These are phyloP conservation scores for Aureobasidium lini DNA, from an alignment of 2,329 filamentous ascomycete genomes.

Conservation along the genomic window DNA sequence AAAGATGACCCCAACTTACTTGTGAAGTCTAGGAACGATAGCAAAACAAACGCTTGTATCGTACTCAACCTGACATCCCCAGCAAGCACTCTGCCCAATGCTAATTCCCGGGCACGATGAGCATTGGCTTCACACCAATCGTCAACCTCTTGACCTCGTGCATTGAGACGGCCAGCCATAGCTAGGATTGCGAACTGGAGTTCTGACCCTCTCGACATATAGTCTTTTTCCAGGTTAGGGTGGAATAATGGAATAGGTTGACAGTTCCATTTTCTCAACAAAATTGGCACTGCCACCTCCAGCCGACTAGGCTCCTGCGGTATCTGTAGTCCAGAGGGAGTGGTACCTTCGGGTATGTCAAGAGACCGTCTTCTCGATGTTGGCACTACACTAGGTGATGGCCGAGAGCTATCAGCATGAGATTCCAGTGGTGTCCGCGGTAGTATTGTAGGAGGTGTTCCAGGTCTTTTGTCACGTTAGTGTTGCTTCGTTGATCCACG, in stretches of 20 bases:
- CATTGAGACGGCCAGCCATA: slow-evolving; percentile 6
- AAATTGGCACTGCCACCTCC: not conserved
- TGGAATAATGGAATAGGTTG: slow-evolving; percentile 9
- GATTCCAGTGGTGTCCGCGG: slow-evolving; percentile 1
- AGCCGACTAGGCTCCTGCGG: not conserved
- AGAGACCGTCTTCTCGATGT: not conserved
- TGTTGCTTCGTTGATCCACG: not conserved
- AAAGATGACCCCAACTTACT: not conserved
- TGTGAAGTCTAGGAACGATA: slow-evolving; percentile 11
- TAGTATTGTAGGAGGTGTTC: not conserved
- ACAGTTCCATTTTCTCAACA: slow-evolving; percentile 10
- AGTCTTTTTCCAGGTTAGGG: slow-evolving; percentile 9
- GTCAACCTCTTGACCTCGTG: not conserved
- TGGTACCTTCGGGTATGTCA: not conserved
- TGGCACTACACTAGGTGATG: not conserved
- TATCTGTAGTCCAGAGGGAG: slow-evolving; percentile 2
- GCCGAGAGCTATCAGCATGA: not conserved
- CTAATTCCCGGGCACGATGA: not conserved
- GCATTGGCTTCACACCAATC: slow-evolving; percentile 12
- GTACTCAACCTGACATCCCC: slow-evolving; percentile 4
- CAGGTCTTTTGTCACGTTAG: not conserved
- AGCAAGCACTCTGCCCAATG: not conserved
- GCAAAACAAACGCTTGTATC: slow-evolving; percentile 2
- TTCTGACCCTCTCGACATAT: not conserved
- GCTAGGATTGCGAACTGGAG: slow-evolving; percentile 6